Base-by-base conservation (phyloP, 768 basidiomycete species). In the Boletellus emodensis region DNA sequence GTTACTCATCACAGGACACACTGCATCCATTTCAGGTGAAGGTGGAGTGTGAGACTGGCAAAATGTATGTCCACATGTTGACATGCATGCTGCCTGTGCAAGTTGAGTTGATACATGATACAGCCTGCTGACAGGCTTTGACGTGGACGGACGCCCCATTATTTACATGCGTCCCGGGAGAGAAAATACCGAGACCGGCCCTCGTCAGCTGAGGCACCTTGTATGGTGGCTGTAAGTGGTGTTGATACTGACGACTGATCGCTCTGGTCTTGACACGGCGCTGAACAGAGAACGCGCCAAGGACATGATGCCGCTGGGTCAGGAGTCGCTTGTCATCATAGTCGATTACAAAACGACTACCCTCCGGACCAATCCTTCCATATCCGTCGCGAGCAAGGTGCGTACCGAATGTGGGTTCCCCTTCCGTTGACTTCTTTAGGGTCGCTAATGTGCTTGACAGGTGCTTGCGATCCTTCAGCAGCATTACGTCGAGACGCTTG, bases 401-500 rank as follows among this genome's bases (percentile, higher is more conserved):
- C n/a, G 66, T n/a, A 20, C 32, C 30, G 17, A 2, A 18, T 41
- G 17, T 17, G 15, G 12, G 14, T 5, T 30, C 13, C 11, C 4
- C 13, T 12, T 41, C 4, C 13, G 43, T 32, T 24, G 26, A 20
- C 15, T 49, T 18, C 24, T 37, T 37, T 40, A 36, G n/a, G 13
- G 18, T 37, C 4, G 46, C 14, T 8, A 2, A 22, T 26, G 0
- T 18, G 14, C n/a, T 34, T 48, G 28, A 39, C 48, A 82, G 80
- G 84, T 86, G 6, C 76, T 94, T 18, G 73, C 77, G 48, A 91
- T 94, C 59, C 75, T 94, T 37, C 91, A 93, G 63, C 82, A 90
- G 55, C 90, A 94, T 65, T 94, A 94, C 60, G 87, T 87, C 32
- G 90, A 93, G 67, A 88, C 90, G 5, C 80, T 94, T 37, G 91